Conservation (phyloP, 257 asterid species). For the Solanum ossicruentum region DNA sequence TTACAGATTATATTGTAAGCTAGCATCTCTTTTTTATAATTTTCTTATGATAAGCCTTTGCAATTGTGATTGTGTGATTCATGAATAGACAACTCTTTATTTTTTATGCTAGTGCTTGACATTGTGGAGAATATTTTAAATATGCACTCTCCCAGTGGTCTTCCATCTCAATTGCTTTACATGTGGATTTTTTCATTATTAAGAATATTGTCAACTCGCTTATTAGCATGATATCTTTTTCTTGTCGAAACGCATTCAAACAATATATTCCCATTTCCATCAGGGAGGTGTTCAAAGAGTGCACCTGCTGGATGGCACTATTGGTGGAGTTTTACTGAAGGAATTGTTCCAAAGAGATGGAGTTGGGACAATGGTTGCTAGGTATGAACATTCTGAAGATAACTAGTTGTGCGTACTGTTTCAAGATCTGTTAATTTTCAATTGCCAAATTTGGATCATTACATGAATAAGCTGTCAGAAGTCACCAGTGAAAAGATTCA, state of each 20-base stretch:
- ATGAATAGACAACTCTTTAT: background rate
- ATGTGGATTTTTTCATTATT: background rate
- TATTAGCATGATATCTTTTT: background rate
- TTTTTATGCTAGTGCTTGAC: background rate
- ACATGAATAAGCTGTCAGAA: background rate
- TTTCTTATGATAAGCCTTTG: background rate
- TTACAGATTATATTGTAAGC: background rate
- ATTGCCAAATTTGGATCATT: background rate
- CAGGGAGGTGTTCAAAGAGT: slow-evolving; percentile 98
- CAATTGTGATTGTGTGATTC: background rate
- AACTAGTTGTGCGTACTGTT: background rate
- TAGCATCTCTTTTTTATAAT: background rate
- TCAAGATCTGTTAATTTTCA: background rate
- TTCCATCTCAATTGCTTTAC: background rate
- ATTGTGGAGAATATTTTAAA: background rate
- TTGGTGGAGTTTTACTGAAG: slow-evolving; percentile 76
- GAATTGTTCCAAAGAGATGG: slow-evolving; percentile 93
- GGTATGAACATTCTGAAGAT: slow-evolving; percentile 35
- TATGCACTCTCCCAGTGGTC: background rate
- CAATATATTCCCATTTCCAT: background rate
- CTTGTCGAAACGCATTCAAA: background rate
- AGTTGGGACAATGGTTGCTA: slow-evolving; percentile 95
- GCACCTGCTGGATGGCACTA: slow-evolving; percentile 87
- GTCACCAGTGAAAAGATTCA: background rate
- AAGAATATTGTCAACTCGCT: background rate